Base-by-base conservation (phyloP, 1,284 basidiomycete species). In the Anthracocystis walkeri region DNA sequence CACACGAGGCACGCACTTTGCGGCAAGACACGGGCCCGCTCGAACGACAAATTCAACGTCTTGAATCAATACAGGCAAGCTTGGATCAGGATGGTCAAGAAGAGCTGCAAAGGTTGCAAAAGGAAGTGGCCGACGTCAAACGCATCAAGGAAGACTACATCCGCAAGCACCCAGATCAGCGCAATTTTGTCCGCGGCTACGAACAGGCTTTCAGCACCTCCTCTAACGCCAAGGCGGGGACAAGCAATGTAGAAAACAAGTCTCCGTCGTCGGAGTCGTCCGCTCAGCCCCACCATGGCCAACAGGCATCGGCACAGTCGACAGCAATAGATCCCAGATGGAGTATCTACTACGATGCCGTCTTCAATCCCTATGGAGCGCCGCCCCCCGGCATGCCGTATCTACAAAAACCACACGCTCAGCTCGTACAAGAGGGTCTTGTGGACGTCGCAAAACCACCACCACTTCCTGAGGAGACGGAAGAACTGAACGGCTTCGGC, bases 361-460 rank as follows among this genome's bases (percentile, higher is more conserved):
- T 94, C 55, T 92, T 96, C 89, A 98, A 98, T 84, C 94, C 94
- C 7, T 95, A 89, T 83, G 95, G 95, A 27, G 93, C 94, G n/a
- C 91, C 95, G 21, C 95, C 95, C 21, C 95, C 95, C 10, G 95
- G 95, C 8, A 93, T 97, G 94, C 94, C 93, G 10, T 97, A 97
- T 85, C 87, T 90, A 53, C 94, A 97, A 83, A 88, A 77, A 48
- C 58, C 74, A 4, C 57, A 76, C 27, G 58, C 59, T 25, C 74
- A 76, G 60, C 59, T 72, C 0, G 51, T 76, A 0, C 55, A 55
- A 2, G 74, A 76, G 60, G 74, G 74, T 21, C 65, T 76, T 12
- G 57, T 77, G 29, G 74, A 63, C 27, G 68, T 54, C 51, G 31
- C 53, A 52, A 55, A 81, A 69, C 61, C 54, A 3, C 68, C 68